phyloP scores from a whole-genome alignment of 1,139 yeast genomes.

The Maudiozyma humilis region DNA sequence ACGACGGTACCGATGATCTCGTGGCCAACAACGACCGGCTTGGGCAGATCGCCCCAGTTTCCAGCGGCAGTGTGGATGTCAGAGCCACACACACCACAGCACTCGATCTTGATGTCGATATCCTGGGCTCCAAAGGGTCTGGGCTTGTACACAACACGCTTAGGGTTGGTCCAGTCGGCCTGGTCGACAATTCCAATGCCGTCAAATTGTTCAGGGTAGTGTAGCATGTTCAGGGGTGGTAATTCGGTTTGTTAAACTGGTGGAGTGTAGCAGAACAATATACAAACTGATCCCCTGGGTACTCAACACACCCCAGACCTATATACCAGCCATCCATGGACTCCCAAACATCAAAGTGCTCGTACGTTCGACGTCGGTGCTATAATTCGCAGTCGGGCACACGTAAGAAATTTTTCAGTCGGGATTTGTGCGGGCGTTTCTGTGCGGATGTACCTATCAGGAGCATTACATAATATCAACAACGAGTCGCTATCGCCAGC shows the following conservation, averaged over 20 bases:
- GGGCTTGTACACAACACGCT: constrained; percentile 32
- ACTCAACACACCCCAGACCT: too few species aligned
- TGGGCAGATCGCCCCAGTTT: constrained; percentile 32
- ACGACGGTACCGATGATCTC: constrained; percentile 43
- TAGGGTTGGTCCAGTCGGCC: constrained; percentile 39
- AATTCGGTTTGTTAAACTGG: too few species aligned
- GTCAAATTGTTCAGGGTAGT: constrained; percentile 39
- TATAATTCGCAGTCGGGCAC: not conserved
- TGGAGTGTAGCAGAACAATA: too few species aligned
- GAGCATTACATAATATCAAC: not conserved
- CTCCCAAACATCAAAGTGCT: not conserved
- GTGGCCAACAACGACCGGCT: constrained; percentile 23
- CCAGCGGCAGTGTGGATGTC: constrained; percentile 38
- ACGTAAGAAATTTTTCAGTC: not conserved
- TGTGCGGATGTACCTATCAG: not conserved
- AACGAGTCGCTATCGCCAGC: not conserved
- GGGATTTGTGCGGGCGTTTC: not conserved
- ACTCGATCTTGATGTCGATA: constrained; percentile 34
- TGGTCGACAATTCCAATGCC: constrained; percentile 39
- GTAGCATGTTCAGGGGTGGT: constrained; percentile 5
- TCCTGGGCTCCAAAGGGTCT: constrained; percentile 31
- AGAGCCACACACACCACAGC: constrained; percentile 53
- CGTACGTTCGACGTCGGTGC: not conserved
- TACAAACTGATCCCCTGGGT: too few species aligned
- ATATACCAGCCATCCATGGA: too few species aligned